A percentile compares a stretch with the other conserved stretches of the same genome.
Evolutionary conservation across 2,329 filamentous ascomycete species (phyloP).

Genomic region (Thermomyces lanuginosus): DNA sequence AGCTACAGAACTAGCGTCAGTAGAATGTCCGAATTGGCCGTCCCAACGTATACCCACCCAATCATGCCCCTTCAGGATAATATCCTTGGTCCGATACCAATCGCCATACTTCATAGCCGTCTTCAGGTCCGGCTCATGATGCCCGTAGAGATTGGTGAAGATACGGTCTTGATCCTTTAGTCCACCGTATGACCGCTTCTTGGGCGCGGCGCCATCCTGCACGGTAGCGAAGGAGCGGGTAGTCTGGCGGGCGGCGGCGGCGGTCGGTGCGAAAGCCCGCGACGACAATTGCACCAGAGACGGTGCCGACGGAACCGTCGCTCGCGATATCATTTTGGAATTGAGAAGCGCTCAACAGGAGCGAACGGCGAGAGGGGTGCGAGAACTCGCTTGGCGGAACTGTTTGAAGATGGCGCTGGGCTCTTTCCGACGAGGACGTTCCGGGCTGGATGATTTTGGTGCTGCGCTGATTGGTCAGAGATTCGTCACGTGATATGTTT

Average conservation of each 20-base stretch:
- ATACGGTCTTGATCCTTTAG: constrained; percentile 95
- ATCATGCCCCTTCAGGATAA: constrained; percentile 88
- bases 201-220: constrained; percentile 45
- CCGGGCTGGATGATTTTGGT: constrained; percentile 16
- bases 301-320: constrained; percentile 28
- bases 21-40: constrained; percentile 1
- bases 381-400: too few species aligned
- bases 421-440: constrained; percentile 4
- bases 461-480: constrained; percentile 18
- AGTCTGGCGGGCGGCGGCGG: constrained; percentile 20
- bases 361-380: constrained; percentile 10
- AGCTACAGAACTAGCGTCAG: constrained; percentile 38
- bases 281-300: constrained; percentile 24
- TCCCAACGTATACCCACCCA: too few species aligned
- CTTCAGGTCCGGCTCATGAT: constrained; percentile 79
- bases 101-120: constrained; percentile 95
- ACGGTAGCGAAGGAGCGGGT: constrained; percentile 63
- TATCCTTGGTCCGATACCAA: constrained; percentile 99
- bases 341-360: constrained; percentile 21
- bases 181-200: constrained; percentile 61
- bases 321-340: constrained; percentile 31
- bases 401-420: constrained; percentile 2
- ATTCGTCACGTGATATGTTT: constrained; percentile 13
- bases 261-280: constrained; percentile 22
- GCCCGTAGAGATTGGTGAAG: constrained; percentile 95